Conservation (phyloP, 176 grass and related monocot genomes). For the Aegilops longissima region DNA sequence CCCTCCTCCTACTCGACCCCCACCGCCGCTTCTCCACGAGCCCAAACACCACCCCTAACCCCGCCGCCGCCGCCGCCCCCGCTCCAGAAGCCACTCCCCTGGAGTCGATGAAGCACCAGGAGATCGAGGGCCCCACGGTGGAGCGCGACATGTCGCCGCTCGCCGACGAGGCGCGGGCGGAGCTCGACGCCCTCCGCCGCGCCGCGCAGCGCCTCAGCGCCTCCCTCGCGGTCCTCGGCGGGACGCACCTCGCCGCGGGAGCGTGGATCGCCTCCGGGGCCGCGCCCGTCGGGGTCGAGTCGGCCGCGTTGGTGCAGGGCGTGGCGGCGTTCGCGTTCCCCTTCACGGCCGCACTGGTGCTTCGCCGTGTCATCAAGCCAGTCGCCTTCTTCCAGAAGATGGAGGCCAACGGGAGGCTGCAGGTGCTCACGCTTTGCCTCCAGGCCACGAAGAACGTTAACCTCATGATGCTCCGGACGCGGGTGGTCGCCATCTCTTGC, state of each 20-base stretch:
- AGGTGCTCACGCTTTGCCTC: conserved; percentile 82
- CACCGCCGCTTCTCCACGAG: conserved; percentile 32
- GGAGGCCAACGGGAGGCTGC: conserved; percentile 80
- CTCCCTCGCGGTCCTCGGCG: conserved; percentile 61
- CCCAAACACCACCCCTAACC: neutral
- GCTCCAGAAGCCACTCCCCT: neutral
- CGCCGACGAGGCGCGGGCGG: conserved; percentile 73
- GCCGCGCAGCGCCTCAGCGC: conserved; percentile 64
- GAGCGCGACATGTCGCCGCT: conserved; percentile 79
- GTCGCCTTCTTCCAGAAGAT: conserved; percentile 95
- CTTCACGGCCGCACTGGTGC: conserved; percentile 68
- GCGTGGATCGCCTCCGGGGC: conserved; percentile 62
- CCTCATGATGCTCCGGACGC: conserved; percentile 69
- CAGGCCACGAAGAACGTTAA: conserved; percentile 74
- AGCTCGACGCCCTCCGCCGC: conserved; percentile 60
- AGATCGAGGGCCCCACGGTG: conserved; percentile 93
- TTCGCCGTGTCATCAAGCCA: conserved; percentile 77
- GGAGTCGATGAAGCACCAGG: conserved; percentile 69
- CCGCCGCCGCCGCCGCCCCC: neutral
- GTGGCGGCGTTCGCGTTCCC: conserved; percentile 78
- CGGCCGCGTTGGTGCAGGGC: conserved; percentile 49
- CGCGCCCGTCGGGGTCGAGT: conserved; percentile 49
- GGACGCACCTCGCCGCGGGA: conserved; percentile 61
- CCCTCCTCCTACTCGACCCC: conserved; percentile 20
- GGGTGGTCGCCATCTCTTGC: conserved; percentile 64